Conservation (phyloP, 495 filamentous ascomycete species). For the Annulohypoxylon maeteangense region DNA sequence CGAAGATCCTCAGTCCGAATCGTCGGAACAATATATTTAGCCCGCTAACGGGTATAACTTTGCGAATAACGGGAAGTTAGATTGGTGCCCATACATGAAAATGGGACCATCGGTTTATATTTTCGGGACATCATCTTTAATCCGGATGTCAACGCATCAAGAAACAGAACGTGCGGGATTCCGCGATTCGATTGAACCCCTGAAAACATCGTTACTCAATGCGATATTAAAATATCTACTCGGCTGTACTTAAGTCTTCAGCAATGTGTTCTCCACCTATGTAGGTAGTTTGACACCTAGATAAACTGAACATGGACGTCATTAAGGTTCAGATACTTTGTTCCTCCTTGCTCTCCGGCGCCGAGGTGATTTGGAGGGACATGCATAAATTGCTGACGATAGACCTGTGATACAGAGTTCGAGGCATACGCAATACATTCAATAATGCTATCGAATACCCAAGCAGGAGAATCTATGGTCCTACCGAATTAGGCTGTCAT, state of each 20-base stretch:
- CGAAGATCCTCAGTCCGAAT: not conserved
- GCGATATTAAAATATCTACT: not conserved
- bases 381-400: not conserved
- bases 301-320: not conserved
- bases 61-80: not conserved
- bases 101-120: not conserved
- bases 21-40: not conserved
- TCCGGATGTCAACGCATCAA: not conserved
- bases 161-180: not conserved
- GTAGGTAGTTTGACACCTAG: not conserved
- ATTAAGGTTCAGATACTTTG: not conserved
- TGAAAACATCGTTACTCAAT: not conserved
- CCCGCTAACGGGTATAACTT: not conserved
- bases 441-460: not conserved
- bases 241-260: not conserved
- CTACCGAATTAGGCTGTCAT: constrained; percentile 1
- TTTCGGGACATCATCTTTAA: not conserved
- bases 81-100: not conserved
- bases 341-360: not conserved
- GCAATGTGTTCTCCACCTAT: not conserved
- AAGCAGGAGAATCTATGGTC: not conserved
- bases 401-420: not conserved
- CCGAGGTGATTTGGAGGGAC: not conserved
- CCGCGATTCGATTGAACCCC: constrained; percentile 13
- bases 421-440: not conserved